Evolutionary conservation across 2,329 filamentous ascomycete species (phyloP).

Genomic region (Cadophora sp.): DNA sequence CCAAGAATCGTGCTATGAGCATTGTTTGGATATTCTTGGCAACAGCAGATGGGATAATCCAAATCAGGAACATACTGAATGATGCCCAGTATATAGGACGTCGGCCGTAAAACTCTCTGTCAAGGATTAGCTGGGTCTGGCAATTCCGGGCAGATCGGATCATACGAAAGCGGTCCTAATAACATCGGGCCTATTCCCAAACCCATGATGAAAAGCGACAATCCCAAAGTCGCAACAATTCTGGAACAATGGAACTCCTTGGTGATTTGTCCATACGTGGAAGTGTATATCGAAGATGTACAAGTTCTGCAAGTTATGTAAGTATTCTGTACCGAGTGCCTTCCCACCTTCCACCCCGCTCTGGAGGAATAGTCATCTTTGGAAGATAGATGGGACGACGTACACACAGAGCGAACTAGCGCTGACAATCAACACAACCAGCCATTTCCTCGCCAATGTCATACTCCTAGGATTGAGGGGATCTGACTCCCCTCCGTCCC

Average conservation of each 20-base stretch:
- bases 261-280: conserved; percentile 79
- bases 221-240: conserved; percentile 77
- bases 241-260: conserved; percentile 74
- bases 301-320: conserved; percentile 64
- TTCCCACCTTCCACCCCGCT: conserved; percentile 2
- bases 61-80: conserved; percentile 78
- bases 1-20: conserved; percentile 78
- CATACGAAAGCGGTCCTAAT: conserved; percentile 59
- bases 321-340: neutral
- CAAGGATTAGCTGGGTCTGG: conserved; percentile 12
- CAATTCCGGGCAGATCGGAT: conserved; percentile 33
- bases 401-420: conserved; percentile 82
- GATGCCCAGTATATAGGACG: conserved; percentile 80
- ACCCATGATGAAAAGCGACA: conserved; percentile 84
- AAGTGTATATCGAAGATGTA: conserved; percentile 87
- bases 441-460: conserved; percentile 73
- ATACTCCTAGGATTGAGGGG: conserved; percentile 77
- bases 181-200: conserved; percentile 64
- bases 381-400: conserved; percentile 49
- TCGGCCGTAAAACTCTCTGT: conserved; percentile 75
- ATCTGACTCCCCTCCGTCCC: conserved; percentile 75
- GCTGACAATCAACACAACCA: conserved; percentile 77
- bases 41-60: conserved; percentile 81
- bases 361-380: neutral
- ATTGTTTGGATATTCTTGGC: conserved; percentile 84